A percentile compares a stretch with the other conserved stretches of the same genome.
These are phyloP conservation scores for Fusarium sp. DNA, from an alignment of 2,329 filamentous ascomycete species.

Conservation along the genomic window DNA sequence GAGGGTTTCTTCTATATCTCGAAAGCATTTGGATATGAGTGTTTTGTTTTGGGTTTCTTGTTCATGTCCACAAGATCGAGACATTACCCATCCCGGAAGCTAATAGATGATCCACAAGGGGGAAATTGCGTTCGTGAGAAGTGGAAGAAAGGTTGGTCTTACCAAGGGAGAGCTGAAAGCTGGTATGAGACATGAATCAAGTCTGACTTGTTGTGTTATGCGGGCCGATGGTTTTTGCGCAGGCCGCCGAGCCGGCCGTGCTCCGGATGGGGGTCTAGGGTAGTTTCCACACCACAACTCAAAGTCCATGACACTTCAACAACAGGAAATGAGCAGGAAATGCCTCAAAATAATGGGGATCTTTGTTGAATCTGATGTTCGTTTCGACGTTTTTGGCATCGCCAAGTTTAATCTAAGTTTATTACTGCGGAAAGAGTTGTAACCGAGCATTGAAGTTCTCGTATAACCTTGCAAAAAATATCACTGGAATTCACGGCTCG, in stretches of 20 bases:
- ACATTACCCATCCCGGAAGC: neutral
- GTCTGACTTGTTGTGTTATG: neutral
- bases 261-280: neutral
- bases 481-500: neutral
- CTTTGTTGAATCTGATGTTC: neutral
- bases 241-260: neutral
- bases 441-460: neutral
- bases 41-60: neutral
- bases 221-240: conserved; percentile 26
- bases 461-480: neutral
- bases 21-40: neutral
- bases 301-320: neutral
- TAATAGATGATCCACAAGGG: neutral
- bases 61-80: neutral
- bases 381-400: neutral
- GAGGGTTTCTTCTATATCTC: neutral
- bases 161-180: conserved; percentile 31
- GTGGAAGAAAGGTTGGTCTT: conserved; percentile 3
- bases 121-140: conserved; percentile 9
- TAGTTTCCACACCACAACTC: neutral
- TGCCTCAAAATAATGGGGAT: neutral
- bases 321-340: neutral
- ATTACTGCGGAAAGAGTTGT: too few relatives aligned
- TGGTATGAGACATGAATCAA: conserved; percentile 21
- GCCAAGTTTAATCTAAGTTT: neutral